Evolutionary conservation across 106 monocot genomes (phyloP).

Genomic region (Vanilla planifolia): DNA sequence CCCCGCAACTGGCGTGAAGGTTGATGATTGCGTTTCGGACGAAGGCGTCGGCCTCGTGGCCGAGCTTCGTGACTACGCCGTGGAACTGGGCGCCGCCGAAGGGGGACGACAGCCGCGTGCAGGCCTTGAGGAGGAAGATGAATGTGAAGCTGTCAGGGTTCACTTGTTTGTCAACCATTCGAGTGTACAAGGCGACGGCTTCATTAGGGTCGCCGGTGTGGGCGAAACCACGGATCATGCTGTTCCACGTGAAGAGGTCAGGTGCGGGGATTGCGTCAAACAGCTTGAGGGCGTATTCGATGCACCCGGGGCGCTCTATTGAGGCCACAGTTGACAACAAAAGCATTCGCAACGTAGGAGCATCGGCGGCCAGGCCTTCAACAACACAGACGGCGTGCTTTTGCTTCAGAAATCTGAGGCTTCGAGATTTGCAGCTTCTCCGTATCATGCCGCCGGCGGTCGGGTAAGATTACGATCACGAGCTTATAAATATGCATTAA

Average conservation of each 20-base stretch:
- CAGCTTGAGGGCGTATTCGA: slow-evolving; percentile 41
- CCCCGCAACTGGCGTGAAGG: slow-evolving; percentile 55
- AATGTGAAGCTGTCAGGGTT: slow-evolving; percentile 58
- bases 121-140: slow-evolving; percentile 63
- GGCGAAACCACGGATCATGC: slow-evolving; percentile 62
- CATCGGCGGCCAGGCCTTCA: slow-evolving; percentile 35
- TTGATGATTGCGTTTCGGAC: slow-evolving; percentile 55
- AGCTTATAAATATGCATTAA: too few relatives aligned
- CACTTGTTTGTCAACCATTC: slow-evolving; percentile 22
- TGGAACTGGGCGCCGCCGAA: slow-evolving; percentile 46
- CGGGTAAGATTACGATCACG: too few relatives aligned
- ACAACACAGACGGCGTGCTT: slow-evolving; percentile 44
- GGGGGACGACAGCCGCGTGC: slow-evolving; percentile 27
- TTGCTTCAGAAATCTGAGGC: slow-evolving; percentile 47
- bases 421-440: slow-evolving; percentile 25
- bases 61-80: slow-evolving; percentile 25
- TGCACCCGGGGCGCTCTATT: slow-evolving; percentile 13
- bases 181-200: slow-evolving; percentile 38
- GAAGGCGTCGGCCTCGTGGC: slow-evolving; percentile 32
- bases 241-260: slow-evolving; percentile 76
- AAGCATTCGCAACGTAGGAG: slow-evolving; percentile 37
- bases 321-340: slow-evolving; percentile 45
- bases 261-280: slow-evolving; percentile 45
- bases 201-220: slow-evolving; percentile 36
- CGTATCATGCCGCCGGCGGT: too few relatives aligned